Base-by-base conservation (phyloP, 192 early-diverging fungal species). In the Entomortierella beljakovae region DNA sequence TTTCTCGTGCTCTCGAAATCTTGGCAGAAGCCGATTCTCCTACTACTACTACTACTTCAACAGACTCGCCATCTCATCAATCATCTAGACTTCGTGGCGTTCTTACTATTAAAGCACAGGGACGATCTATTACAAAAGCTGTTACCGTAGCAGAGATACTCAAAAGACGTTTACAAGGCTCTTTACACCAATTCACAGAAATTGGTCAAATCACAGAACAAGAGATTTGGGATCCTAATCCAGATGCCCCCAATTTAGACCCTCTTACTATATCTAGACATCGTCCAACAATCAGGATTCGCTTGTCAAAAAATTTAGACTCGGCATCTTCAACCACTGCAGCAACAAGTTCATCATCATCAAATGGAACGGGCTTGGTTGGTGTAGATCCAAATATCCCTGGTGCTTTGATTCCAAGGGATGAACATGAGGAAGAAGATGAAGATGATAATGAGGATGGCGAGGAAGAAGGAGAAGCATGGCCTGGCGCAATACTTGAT, bases 81-180 rank as follows among this genome's bases (percentile, higher is more conserved):
- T 35, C 26, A 15, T 23, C 18, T n/a, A 49, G 56, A 66, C 28
- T 50, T 16, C 34, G 58, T 20, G 73, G 73, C 28, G 65, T 76
- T 34, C 65, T 76, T 7, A 76, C 73, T 11, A 62, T 76, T 43
- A 76, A 76, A 52, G 73, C 73, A 3, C 73, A 87, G 57, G 91
- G 91, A 0, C 68, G 72, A 28, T 59, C 83, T 29, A 81, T 92
- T 43, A 88, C 87, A 37, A 92, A 91, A 29, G 84, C 90, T 23
- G 86, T 92, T 1, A 83, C 90, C 0, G 86, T 92, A 18, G 85
- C 84, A 8, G 91, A 92, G 60, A 92, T 92, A 35, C 80, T 89
- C 23, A 92, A 92, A 49, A 80, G 91, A 49, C 55, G 80, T 1
- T 67, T 90, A 73, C 83, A 83, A 29, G 84, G 85, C 8, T 58